Evolutionary conservation across 2,329 filamentous ascomycete species (phyloP).

Genomic region (Trichothecium roseum): DNA sequence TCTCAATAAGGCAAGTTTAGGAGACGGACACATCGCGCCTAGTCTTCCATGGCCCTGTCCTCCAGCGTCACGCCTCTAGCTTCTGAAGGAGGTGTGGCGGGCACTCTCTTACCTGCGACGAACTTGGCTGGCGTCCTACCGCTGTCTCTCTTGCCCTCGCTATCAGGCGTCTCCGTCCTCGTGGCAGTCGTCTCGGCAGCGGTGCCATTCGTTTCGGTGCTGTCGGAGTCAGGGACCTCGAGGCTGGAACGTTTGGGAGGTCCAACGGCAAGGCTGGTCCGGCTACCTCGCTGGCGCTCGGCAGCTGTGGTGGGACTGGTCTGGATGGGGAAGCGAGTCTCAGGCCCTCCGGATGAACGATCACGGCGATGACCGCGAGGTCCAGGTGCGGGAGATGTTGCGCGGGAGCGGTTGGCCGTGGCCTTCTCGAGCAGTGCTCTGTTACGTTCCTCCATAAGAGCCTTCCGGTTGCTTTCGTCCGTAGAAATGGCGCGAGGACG

Average conservation of each 20-base stretch:
- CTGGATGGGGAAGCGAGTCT: constrained; percentile 77
- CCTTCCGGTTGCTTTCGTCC: constrained; percentile 89
- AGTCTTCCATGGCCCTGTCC: constrained; percentile 42
- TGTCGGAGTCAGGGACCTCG: constrained; percentile 62
- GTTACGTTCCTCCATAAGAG: constrained; percentile 87
- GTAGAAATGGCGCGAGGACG: constrained; percentile 83
- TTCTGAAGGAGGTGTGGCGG: constrained; percentile 18
- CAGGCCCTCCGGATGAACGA: constrained; percentile 60
- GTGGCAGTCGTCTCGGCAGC: constrained; percentile 13
- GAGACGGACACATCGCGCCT: constrained; percentile 10
- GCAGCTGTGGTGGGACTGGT: constrained; percentile 49
- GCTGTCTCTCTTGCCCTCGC: constrained; percentile 47
- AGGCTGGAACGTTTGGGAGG: constrained; percentile 54
- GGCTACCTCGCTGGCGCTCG: constrained; percentile 38
- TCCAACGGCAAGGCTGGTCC: constrained; percentile 29
- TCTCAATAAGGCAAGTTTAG: constrained; percentile 1
- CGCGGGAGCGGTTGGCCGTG: constrained; percentile 56
- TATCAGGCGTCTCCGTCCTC: constrained; percentile 12
- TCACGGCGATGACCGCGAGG: constrained; percentile 63
- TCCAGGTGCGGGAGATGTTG: constrained; percentile 60
- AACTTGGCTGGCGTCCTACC: constrained; percentile 27
- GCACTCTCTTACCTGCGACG: constrained; percentile 37
- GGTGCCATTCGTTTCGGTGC: constrained; percentile 33
- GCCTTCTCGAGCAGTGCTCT: constrained; percentile 65
- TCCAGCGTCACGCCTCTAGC: constrained; percentile 37